A percentile compares a stretch with the other conserved stretches of the same genome.
Evolutionary conservation across 2,329 filamentous ascomycete species (phyloP).

Genomic region (Cordyceps tenuipes): DNA sequence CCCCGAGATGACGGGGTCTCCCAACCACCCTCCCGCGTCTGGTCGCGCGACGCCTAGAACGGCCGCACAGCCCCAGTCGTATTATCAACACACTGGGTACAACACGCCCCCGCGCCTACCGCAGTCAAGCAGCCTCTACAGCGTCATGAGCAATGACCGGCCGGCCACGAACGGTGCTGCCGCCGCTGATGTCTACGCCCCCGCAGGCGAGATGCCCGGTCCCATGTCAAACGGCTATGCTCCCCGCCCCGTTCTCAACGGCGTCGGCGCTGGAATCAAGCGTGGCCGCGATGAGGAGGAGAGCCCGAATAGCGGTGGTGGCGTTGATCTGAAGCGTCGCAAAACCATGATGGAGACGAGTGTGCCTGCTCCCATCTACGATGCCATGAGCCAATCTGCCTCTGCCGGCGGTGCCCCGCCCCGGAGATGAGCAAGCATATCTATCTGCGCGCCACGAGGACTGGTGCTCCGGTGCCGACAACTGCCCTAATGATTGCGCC

Average conservation of each 20-base stretch:
- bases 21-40: conserved; percentile 68
- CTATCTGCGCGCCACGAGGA: not conserved
- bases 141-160: conserved; percentile 76
- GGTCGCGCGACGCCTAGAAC: conserved; percentile 82
- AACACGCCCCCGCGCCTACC: conserved; percentile 66
- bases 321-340: conserved; percentile 65
- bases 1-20: conserved; percentile 75
- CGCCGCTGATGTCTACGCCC: conserved; percentile 61
- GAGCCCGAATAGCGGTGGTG: conserved; percentile 41
- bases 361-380: conserved; percentile 42
- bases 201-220: conserved; percentile 50
- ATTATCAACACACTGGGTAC: conserved; percentile 67
- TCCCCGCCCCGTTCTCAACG: conserved; percentile 58
- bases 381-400: conserved; percentile 39
- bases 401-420: conserved; percentile 35
- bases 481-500: conserved; percentile 5
- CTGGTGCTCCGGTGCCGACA: not conserved
- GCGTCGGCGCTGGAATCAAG: conserved; percentile 38
- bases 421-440: conserved; percentile 25
- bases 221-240: conserved; percentile 56
- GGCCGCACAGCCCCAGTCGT: conserved; percentile 59
- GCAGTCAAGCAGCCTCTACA: conserved; percentile 76
- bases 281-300: conserved; percentile 52
- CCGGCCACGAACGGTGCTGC: conserved; percentile 57
- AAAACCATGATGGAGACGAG: conserved; percentile 63